A percentile compares a stretch with the other conserved stretches of the same genome.
Evolutionary conservation across 352 stramenopile species (phyloP).

Genomic region (Pythium insidiosum): DNA sequence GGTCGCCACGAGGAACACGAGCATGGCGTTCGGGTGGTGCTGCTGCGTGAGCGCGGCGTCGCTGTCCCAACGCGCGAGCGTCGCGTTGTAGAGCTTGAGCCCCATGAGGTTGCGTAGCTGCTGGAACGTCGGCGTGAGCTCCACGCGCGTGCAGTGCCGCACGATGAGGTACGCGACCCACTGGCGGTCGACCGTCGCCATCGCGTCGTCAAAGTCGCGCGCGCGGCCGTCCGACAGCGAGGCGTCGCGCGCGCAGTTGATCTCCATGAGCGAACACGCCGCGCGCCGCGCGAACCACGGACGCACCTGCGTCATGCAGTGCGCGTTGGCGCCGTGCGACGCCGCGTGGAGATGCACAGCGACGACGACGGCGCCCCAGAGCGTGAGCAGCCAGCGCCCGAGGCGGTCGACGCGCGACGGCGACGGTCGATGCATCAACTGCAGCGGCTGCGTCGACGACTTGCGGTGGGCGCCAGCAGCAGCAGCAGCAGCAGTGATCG

Average conservation of each 20-base stretch:
- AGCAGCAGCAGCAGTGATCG: not conserved
- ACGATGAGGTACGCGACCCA: slow-evolving; percentile 17
- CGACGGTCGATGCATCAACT: no score
- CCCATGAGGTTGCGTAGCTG: slow-evolving; percentile 20
- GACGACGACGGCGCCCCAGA: not conserved
- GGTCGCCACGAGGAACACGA: not conserved
- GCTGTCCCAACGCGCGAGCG: slow-evolving; percentile 14
- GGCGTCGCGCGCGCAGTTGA: not conserved
- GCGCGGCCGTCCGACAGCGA: slow-evolving; percentile 5
- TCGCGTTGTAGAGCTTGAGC: slow-evolving; percentile 35
- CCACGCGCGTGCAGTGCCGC: slow-evolving; percentile 20
- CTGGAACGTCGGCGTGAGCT: slow-evolving; percentile 15
- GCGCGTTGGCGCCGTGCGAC: not conserved
- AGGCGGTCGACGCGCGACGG: not conserved
- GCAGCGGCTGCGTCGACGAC: no score
- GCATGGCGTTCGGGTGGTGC: slow-evolving; percentile 13
- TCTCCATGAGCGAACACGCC: slow-evolving; percentile 3
- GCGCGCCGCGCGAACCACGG: slow-evolving; percentile 1
- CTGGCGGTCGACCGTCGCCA: slow-evolving; percentile 8
- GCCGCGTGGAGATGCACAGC: not conserved
- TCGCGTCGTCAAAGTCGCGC: not conserved
- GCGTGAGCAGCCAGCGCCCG: not conserved
- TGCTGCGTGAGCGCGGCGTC: slow-evolving; percentile 15
- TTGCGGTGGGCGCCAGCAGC: not conserved
- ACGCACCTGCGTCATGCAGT: not conserved